Percentiles rank a stretch among this genome's conserved stretches.
phyloP scores from a whole-genome alignment of 2,329 filamentous ascomycete species.

The Colletotrichum incanum region DNA sequence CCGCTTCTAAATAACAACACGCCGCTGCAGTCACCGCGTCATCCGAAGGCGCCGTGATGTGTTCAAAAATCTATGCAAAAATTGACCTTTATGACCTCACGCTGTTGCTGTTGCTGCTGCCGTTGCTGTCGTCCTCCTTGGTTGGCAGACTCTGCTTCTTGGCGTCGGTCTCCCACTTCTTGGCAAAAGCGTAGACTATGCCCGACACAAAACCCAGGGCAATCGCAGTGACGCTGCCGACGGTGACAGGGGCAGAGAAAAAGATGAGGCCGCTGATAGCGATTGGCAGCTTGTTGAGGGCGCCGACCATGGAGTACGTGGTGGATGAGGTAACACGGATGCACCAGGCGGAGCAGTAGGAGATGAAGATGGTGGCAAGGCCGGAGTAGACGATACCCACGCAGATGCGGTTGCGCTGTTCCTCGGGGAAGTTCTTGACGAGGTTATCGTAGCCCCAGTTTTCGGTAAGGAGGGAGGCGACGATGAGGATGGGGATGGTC shows the following conservation, averaged over 20 bases:
- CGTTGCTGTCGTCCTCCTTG: background rate
- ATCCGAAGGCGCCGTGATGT: too few species aligned
- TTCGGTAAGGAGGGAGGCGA: slow-evolving; percentile 86
- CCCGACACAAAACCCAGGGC: slow-evolving; percentile 92
- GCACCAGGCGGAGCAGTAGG: slow-evolving; percentile 99
- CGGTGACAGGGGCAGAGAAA: slow-evolving; percentile 93
- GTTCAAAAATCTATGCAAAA: background rate
- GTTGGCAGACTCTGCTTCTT: background rate
- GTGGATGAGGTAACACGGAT: slow-evolving; percentile 97
- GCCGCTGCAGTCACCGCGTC: too few species aligned
- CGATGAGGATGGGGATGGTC: slow-evolving; percentile 90
- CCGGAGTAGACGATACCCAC: slow-evolving; percentile 95
- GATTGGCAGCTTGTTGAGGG: slow-evolving; percentile 98
- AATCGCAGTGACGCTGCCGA: slow-evolving; percentile 93
- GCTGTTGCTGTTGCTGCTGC: background rate
- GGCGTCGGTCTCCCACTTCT: slow-evolving; percentile 82
- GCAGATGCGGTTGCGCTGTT: slow-evolving; percentile 83
- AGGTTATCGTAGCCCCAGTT: slow-evolving; percentile 94
- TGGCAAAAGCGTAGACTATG: slow-evolving; percentile 89
- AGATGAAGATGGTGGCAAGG: slow-evolving; percentile 94
- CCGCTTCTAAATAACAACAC: too few species aligned
- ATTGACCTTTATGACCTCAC: background rate
- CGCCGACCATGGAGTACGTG: slow-evolving; percentile 98
- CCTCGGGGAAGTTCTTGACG: slow-evolving; percentile 87
- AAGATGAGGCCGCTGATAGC: slow-evolving; percentile 93